Evolutionary conservation across 352 stramenopile species (phyloP).

Genomic region (Phytophthora colocasiae): DNA sequence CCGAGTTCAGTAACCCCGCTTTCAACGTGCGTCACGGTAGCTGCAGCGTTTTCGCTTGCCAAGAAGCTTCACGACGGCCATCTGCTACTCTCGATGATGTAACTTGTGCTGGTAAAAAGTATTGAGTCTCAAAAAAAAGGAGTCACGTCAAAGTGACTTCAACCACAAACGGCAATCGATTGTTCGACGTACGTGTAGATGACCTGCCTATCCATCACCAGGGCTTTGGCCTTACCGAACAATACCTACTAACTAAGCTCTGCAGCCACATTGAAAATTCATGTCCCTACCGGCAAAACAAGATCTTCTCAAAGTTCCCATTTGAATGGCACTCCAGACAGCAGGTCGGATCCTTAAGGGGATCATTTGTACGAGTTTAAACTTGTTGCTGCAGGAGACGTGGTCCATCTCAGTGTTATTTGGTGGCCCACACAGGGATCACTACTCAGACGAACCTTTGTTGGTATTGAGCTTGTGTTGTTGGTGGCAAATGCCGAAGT

Average conservation of each 20-base stretch:
- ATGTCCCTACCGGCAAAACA: not conserved
- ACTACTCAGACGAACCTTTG: slow-evolving; percentile 5
- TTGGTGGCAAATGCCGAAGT: no score
- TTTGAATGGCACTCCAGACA: not conserved
- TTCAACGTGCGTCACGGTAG: no score
- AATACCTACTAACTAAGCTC: no score
- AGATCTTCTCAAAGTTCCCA: not conserved
- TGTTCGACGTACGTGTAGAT: no score
- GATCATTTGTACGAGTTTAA: not conserved
- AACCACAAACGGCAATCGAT: no score
- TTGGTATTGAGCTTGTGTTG: no score
- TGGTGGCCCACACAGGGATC: slow-evolving; percentile 1
- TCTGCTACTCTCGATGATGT: not conserved
- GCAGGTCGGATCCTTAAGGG: not conserved
- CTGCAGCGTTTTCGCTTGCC: no score
- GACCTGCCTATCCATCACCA: no score
- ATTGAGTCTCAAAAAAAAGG: not conserved
- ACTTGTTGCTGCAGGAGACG: not conserved
- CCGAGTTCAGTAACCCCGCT: no score
- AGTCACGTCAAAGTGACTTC: not conserved
- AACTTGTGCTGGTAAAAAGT: not conserved
- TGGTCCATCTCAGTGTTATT: slow-evolving; percentile 6
- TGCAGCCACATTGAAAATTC: not conserved
- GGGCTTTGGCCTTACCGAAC: no score
- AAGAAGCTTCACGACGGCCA: not conserved